Evolutionary conservation across 495 filamentous ascomycete genomes (phyloP), one percentile per base, ranked within the genome.

Genomic region (Gamarada debralockiae): DNA sequence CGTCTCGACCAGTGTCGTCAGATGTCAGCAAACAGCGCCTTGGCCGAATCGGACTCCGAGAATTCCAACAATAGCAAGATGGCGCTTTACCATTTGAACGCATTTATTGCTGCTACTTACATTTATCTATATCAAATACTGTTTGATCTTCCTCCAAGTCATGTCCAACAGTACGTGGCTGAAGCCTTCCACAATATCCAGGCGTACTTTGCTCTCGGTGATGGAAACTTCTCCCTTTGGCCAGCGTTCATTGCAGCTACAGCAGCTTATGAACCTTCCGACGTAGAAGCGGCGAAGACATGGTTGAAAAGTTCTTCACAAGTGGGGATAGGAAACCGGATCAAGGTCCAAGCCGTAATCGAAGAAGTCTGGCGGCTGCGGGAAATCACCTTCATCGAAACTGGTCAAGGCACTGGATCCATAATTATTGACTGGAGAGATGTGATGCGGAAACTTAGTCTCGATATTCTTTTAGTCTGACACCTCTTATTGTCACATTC

Each of bases 201-300:
- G 20, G 43, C 53, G 14, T 61, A 57, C 18, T 31, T 29, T 31
- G 42, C 38, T 27, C 10, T 25, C 12, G 48, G 42, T 39, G 22
- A 39, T 39, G 52, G 48, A 20, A 53, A 57, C 44, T 24, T 61
- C 20, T 61, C 58, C 15, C 38, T 57, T 21, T 61, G 58, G 58
- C 58, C 58, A 31, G 58, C 52, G 15, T 61, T 61, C 24, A 61
- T 61, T 23, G 58, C 58, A 20, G 52, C 52, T 15, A 54, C 57
- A 14, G 58, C 57, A 48, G 53, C 44, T 14, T 61, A 57, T 39
- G 48, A 51, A 13, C 25, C 27, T 33, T 14, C 36, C 18, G 54
- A 61, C 23, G 38, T 61, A 17, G 46, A 25, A 13, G 34, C 46
- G 18, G 48, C 58, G 29, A 50, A 24, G 36, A 23, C 17, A 14